These are phyloP conservation scores for Dentiscutata heterogama DNA, from an alignment of 371 early-diverging fungal species.

Conservation along the genomic window DNA sequence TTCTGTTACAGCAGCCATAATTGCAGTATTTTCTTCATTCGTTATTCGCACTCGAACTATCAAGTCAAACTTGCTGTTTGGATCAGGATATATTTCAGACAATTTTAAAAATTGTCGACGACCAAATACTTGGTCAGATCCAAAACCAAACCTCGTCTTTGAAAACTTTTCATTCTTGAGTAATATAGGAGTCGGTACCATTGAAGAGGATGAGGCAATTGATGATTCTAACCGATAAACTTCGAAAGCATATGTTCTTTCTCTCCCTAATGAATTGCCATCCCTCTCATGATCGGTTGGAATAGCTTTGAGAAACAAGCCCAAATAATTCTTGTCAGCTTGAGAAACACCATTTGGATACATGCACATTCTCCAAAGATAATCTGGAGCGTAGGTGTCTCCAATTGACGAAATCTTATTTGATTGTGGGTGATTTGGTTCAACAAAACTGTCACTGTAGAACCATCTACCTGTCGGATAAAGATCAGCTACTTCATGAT, in stretches of 20 bases:
- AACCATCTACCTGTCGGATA: constrained; percentile 41
- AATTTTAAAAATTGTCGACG: constrained; percentile 37
- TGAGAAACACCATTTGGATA: constrained; percentile 43
- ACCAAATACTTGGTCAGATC: constrained; percentile 35
- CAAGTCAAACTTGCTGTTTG: constrained; percentile 30
- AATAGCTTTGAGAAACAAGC: constrained; percentile 37
- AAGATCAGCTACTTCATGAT: constrained; percentile 35
- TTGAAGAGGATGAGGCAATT: background rate
- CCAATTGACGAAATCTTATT: background rate
- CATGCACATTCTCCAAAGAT: constrained; percentile 39
- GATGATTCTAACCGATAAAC: constrained; percentile 34
- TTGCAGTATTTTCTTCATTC: constrained; percentile 29
- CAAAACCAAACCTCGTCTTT: constrained; percentile 36
- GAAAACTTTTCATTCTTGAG: constrained; percentile 37
- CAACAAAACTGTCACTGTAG: constrained; percentile 36
- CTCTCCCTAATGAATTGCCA: constrained; percentile 28
- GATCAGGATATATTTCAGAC: constrained; percentile 32
- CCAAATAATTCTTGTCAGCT: constrained; percentile 28
- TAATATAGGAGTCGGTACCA: constrained; percentile 29
- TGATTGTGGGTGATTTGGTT: background rate
- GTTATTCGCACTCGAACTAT: constrained; percentile 36
- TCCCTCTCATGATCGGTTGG: constrained; percentile 34
- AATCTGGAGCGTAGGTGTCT: background rate
- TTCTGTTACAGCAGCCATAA: background rate
- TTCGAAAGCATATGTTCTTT: constrained; percentile 38